These are phyloP conservation scores for Citropsis articulata DNA, from an alignment of 345 rosid species.

Conservation along the genomic window DNA sequence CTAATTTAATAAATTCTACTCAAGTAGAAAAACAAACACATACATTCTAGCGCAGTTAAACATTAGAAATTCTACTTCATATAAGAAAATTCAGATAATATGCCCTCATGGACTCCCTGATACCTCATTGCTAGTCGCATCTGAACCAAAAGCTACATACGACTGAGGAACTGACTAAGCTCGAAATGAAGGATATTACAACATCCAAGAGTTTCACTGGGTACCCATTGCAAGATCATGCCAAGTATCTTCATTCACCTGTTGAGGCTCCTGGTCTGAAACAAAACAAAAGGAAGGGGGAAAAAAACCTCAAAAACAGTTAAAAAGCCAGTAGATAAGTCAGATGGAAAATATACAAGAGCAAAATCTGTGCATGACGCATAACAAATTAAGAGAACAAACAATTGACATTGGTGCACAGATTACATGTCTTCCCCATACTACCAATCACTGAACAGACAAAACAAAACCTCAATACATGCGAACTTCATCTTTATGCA, in stretches of 20 bases:
- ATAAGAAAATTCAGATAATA: not conserved
- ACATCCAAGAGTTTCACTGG: slow-evolving; percentile 31
- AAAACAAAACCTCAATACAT: not conserved
- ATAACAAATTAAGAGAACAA: not conserved
- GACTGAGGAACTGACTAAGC: not conserved
- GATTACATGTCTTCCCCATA: not conserved
- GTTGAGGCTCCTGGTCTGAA: slow-evolving; percentile 79
- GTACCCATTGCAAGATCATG: slow-evolving; percentile 76
- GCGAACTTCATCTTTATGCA: not conserved
- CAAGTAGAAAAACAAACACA: not conserved
- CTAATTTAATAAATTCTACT: too few relatives aligned
- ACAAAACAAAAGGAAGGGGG: not conserved
- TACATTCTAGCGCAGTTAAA: not conserved
- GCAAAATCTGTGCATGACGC: not conserved
- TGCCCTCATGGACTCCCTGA: not conserved
- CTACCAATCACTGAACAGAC: not conserved
- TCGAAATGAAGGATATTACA: not conserved
- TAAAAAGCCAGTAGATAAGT: not conserved
- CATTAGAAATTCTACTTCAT: not conserved
- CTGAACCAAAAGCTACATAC: not conserved
- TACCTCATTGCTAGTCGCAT: not conserved
- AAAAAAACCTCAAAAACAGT: not conserved
- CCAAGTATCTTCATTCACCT: slow-evolving; percentile 64
- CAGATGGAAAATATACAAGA: not conserved
- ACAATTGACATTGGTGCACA: not conserved